Evolutionary conservation across 2,329 filamentous ascomycete species (phyloP).

Genomic region (Sclerotinia minor): DNA sequence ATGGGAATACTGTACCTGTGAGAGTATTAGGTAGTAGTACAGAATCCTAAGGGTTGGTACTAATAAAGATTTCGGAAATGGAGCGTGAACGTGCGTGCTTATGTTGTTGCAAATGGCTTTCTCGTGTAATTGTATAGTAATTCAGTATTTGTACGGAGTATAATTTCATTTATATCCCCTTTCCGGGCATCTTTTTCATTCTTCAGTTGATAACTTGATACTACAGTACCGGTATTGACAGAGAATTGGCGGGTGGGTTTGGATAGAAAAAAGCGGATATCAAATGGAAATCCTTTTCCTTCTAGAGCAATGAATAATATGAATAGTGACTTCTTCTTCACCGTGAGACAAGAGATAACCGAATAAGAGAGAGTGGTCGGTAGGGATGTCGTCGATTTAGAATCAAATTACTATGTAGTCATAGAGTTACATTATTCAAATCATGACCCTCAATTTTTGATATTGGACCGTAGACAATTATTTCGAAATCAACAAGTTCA

Average conservation of each 20-base stretch:
- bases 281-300: constrained; percentile 14
- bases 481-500: background rate
- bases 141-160: background rate
- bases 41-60: constrained; percentile 14
- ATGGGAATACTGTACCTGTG: constrained; percentile 2
- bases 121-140: too few relatives aligned
- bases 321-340: too few relatives aligned
- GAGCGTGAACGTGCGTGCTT: background rate
- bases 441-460: background rate
- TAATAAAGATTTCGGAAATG: constrained; percentile 8
- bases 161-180: constrained; percentile 11
- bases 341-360: constrained; percentile 18
- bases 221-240: too few relatives aligned
- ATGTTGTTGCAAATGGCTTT: background rate
- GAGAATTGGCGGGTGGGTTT: background rate
- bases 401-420: background rate
- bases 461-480: background rate
- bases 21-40: constrained; percentile 8
- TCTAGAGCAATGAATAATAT: background rate
- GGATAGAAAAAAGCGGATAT: constrained; percentile 13
- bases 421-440: background rate
- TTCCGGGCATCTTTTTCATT: background rate
- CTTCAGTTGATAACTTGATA: background rate
- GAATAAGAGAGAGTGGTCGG: background rate
- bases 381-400: constrained; percentile 5